phyloP scores from a whole-genome alignment of 148 eudicot genomes.

The Diospyros lotus region DNA sequence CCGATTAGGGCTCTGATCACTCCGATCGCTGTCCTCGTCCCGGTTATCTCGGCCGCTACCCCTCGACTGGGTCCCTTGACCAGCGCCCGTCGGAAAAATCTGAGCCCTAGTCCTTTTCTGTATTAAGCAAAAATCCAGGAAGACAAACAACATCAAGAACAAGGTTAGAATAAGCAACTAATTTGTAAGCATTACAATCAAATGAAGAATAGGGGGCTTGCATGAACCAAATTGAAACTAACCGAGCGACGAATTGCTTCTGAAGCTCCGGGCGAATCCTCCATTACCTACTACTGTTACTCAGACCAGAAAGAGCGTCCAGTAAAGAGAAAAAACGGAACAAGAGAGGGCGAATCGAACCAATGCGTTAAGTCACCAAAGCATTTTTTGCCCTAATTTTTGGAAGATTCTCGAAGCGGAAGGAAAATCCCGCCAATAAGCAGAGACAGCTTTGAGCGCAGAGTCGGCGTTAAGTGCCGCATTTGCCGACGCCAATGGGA shows the following conservation, averaged over 20 bases:
- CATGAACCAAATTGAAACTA: slow-evolving; percentile 5
- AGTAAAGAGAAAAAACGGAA: neutral
- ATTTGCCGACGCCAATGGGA: too few species aligned
- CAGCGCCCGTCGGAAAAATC: slow-evolving; percentile 15
- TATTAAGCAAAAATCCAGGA: slow-evolving; percentile 15
- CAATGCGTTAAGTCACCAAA: neutral
- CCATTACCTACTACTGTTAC: slow-evolving; percentile 31
- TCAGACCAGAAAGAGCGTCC: neutral
- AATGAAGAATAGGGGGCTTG: neutral
- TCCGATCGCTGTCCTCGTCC: slow-evolving; percentile 13
- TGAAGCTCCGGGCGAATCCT: slow-evolving; percentile 34
- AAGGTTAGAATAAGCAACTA: too few species aligned
- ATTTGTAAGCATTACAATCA: neutral
- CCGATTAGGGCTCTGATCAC: slow-evolving; percentile 38
- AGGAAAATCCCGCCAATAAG: neutral
- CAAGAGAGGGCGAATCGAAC: neutral
- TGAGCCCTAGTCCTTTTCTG: slow-evolving; percentile 68
- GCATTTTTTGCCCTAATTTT: neutral
- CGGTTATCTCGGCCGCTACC: neutral
- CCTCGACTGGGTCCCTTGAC: slow-evolving; percentile 16
- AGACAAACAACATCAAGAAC: neutral
- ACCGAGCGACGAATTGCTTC: slow-evolving; percentile 63
- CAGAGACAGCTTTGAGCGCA: neutral
- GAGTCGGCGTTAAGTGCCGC: too few species aligned
- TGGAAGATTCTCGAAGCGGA: neutral